Evolutionary conservation across 169 alveolate genomes (phyloP).

Genomic region (Plasmodium inui): DNA sequence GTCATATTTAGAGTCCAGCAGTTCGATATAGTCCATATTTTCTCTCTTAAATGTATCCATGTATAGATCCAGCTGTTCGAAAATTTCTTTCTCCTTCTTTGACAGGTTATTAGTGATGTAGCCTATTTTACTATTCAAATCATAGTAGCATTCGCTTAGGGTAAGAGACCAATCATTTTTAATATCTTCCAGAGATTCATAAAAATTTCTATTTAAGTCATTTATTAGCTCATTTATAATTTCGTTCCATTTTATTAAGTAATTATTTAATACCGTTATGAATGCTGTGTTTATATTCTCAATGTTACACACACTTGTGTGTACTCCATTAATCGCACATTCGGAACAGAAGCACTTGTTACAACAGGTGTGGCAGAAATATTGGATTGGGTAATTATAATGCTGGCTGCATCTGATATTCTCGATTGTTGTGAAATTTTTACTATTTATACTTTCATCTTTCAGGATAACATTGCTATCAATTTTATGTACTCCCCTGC

Average conservation of each 20-base stretch:
- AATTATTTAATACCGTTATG: slow-evolving; percentile 78
- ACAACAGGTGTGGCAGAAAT: slow-evolving; percentile 83
- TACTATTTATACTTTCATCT: slow-evolving; percentile 22
- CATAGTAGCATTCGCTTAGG: slow-evolving; percentile 62
- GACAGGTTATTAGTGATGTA: slow-evolving; percentile 37
- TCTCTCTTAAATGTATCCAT: slow-evolving; percentile 62
- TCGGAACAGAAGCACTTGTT: slow-evolving; percentile 83
- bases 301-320: slow-evolving; percentile 80
- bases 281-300: slow-evolving; percentile 82
- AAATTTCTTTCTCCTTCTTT: slow-evolving; percentile 69
- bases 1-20: slow-evolving; percentile 34
- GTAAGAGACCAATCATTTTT: slow-evolving; percentile 80
- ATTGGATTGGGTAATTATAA: slow-evolving; percentile 85
- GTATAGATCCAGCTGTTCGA: slow-evolving; percentile 38
- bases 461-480: not conserved
- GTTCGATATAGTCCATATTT: slow-evolving; percentile 40
- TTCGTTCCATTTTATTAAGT: slow-evolving; percentile 82
- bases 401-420: slow-evolving; percentile 85
- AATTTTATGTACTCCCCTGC: not conserved
- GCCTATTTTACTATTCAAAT: slow-evolving; percentile 35
- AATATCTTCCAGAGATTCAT: slow-evolving; percentile 80
- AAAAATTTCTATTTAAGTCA: slow-evolving; percentile 78
- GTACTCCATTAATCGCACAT: slow-evolving; percentile 81
- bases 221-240: slow-evolving; percentile 77
- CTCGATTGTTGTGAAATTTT: slow-evolving; percentile 75